phyloP scores from a whole-genome alignment of 75 land plant species.

The Ceratopteris richardii region DNA sequence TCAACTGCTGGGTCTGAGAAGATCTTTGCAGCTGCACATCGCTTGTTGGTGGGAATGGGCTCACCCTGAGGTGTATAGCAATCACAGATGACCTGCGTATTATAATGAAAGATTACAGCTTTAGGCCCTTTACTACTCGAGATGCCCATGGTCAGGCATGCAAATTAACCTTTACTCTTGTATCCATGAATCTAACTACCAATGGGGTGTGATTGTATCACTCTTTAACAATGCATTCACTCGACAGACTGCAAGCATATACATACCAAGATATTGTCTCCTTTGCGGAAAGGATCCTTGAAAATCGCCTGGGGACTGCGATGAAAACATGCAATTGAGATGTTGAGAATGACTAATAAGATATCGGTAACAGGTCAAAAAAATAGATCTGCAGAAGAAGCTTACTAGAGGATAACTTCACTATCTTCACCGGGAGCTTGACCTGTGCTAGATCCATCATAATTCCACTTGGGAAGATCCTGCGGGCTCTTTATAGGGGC shows the following conservation, averaged over 20 bases:
- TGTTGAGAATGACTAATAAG: too few species aligned
- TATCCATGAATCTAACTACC: too few species aligned
- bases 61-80: slow-evolving; percentile 79
- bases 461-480: slow-evolving; percentile 92
- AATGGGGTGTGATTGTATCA: too few species aligned
- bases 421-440: slow-evolving; percentile 96
- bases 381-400: too few species aligned
- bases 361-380: too few species aligned
- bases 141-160: too few species aligned
- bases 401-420: slow-evolving; percentile 92
- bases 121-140: too few species aligned
- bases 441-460: slow-evolving; percentile 94
- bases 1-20: slow-evolving; percentile 53
- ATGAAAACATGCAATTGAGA: background rate
- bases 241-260: too few species aligned
- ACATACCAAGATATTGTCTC: slow-evolving; percentile 79
- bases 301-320: slow-evolving; percentile 92
- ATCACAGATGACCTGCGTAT: slow-evolving; percentile 75
- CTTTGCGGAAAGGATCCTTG: slow-evolving; percentile 93
- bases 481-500: slow-evolving; percentile 68
- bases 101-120: too few species aligned
- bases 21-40: slow-evolving; percentile 76
- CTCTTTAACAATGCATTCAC: too few species aligned
- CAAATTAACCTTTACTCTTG: too few species aligned
- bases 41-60: slow-evolving; percentile 94